Conservation (phyloP, 148 eudicot species). For the Rhododendron simsii region DNA sequence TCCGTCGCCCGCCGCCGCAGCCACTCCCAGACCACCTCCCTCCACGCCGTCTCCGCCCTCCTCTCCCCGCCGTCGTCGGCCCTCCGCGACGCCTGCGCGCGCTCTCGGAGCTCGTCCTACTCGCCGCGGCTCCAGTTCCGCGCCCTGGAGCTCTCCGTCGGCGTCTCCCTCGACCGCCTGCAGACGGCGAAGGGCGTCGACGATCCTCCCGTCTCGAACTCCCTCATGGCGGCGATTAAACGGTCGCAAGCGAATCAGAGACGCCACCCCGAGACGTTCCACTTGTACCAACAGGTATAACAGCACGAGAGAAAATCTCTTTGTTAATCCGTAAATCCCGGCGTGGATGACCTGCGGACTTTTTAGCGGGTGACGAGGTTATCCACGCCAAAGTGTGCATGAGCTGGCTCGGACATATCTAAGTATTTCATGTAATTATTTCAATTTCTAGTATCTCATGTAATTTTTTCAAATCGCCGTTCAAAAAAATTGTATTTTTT, state of each 20-base stretch:
- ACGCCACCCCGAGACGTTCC: slow-evolving; percentile 75
- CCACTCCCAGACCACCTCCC: slow-evolving; percentile 87
- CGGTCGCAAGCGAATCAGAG: slow-evolving; percentile 89
- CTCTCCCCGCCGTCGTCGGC: slow-evolving; percentile 58
- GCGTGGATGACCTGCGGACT: too few species aligned
- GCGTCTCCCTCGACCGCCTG: slow-evolving; percentile 70
- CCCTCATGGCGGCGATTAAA: slow-evolving; percentile 91
- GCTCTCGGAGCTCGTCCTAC: slow-evolving; percentile 50
- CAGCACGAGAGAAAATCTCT: not conserved
- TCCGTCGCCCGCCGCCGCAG: slow-evolving; percentile 77
- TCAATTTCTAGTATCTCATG: not conserved
- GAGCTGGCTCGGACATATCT: too few species aligned
- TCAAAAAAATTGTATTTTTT: too few species aligned
- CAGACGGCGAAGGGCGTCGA: slow-evolving; percentile 37
- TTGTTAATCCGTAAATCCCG: too few species aligned
- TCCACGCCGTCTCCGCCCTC: slow-evolving; percentile 75
- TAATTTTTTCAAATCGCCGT: not conserved
- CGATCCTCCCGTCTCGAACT: slow-evolving; percentile 81
- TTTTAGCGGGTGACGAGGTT: too few species aligned
- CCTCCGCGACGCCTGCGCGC: slow-evolving; percentile 68
- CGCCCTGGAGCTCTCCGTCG: slow-evolving; percentile 71
- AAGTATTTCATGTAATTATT: too few species aligned
- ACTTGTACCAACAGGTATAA: slow-evolving; percentile 46
- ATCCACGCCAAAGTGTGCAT: too few species aligned
- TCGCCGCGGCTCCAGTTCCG: slow-evolving; percentile 69